Conservation (phyloP, 2,329 filamentous ascomycete genomes). For the Aspergillus costaricaensis region DNA sequence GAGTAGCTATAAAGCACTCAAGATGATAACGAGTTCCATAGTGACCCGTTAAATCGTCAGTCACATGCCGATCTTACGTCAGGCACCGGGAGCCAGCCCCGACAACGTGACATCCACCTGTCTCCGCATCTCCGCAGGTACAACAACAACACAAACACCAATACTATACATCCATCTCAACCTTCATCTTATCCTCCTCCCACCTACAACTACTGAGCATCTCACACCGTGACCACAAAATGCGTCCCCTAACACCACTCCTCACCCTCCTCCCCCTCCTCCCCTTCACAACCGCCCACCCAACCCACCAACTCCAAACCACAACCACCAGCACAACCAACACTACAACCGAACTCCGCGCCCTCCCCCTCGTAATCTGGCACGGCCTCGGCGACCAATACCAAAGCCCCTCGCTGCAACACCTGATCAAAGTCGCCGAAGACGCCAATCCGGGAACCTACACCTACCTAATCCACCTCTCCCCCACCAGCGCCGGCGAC, state of each 20-base stretch:
- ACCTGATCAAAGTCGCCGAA: slow-evolving; percentile 71
- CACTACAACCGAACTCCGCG: slow-evolving; percentile 40
- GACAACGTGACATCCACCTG: slow-evolving; percentile 8
- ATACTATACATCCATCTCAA: neutral
- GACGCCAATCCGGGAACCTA: slow-evolving; percentile 77
- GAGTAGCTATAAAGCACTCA: neutral
- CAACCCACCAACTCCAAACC: neutral
- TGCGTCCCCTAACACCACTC: neutral
- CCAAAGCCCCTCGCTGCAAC: slow-evolving; percentile 70
- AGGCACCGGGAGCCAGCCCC: neutral
- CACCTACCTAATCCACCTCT: slow-evolving; percentile 76
- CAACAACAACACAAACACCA: too few relatives aligned
- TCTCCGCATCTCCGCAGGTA: neutral
- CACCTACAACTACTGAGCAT: neutral
- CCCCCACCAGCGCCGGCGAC: slow-evolving; percentile 67
- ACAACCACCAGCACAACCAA: slow-evolving; percentile 4
- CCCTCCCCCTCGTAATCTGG: slow-evolving; percentile 90
- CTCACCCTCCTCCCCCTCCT: slow-evolving; percentile 12
- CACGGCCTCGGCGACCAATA: slow-evolving; percentile 74
- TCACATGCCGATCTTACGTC: slow-evolving; percentile 16
- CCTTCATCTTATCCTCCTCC: neutral
- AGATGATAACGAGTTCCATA: neutral
- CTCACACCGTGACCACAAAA: neutral
- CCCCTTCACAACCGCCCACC: slow-evolving; percentile 24
- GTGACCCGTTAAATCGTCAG: neutral